Base-by-base conservation (phyloP, 2,329 filamentous ascomycete genomes). In the Colletotrichum musae region DNA sequence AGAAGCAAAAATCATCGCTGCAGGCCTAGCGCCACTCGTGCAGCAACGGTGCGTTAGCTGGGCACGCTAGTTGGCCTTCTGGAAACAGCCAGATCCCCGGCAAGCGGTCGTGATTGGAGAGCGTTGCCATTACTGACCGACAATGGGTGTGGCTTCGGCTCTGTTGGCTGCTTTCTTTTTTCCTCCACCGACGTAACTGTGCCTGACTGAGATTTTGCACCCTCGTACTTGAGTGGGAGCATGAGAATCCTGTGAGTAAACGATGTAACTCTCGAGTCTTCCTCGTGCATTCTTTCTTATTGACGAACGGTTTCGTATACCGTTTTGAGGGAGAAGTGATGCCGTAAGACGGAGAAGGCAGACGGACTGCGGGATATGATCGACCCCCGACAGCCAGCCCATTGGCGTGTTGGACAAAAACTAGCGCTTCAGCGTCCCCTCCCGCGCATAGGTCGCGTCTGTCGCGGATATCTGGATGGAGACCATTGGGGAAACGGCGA, bases 51-150 rank as follows among this genome's bases (percentile, higher is more conserved):
- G 62, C 56, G 43, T 52, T 51, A 41, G 62, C 26, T 43, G 9
- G 62, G 50, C 43, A 51, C 56, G 50, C 62, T 60, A 61, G 56
- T n/a, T 60, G 16, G 41, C 18, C 50, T 66, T 66, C 67, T 57
- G 62, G 56, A 61, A 66, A 56, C 56, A 52, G 50, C 56, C 56
- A 57, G 51, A 45, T 47, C 67, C 56, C 36, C 18, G 59, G 53
- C 12, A 26, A 50, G 15, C 50, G 32, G 28, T 10, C 52, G 13
- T 68, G 59, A 53, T 58, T 64, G 64, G 45, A 45, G 18, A 53
- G n/a, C n/a, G 6, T 15, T 47, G 24, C 16, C 52, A 59, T 51
- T 41, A 54, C 26, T 26, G 21, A 10, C 43, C n/a, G 13, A 32
- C 41, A 21, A 21, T 47, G 47, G 60, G 16, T 39, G 26, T 47